Evolutionary conservation across 352 stramenopile species (phyloP).

Genomic region (Globisporangium recalcitrans): DNA sequence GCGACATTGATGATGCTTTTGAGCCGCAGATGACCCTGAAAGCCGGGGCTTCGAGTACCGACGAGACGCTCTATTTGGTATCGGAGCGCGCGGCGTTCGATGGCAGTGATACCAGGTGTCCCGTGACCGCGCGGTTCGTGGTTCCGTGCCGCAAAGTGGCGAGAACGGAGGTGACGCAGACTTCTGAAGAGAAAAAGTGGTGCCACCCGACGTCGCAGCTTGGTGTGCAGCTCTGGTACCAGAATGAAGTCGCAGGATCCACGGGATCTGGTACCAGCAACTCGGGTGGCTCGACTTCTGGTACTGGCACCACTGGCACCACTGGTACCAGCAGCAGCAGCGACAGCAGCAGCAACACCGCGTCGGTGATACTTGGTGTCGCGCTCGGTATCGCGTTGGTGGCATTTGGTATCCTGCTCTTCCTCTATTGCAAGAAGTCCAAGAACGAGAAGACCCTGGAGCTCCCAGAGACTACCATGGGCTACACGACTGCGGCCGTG

Average conservation of each 20-base stretch:
- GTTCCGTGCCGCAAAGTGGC: constrained; percentile 22
- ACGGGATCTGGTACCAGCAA: background rate
- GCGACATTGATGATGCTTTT: constrained; percentile 28
- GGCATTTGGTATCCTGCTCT: constrained; percentile 16
- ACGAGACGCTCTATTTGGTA: constrained; percentile 23
- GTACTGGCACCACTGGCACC: background rate
- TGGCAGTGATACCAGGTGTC: constrained; percentile 21
- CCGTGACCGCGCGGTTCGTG: constrained; percentile 25
- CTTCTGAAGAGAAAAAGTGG: constrained; percentile 24
- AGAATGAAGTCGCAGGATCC: constrained; percentile 6
- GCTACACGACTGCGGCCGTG: background rate
- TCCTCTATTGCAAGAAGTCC: constrained; percentile 17
- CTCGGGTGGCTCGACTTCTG: background rate
- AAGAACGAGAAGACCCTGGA: constrained; percentile 26
- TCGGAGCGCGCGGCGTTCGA: constrained; percentile 11
- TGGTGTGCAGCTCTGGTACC: constrained; percentile 25
- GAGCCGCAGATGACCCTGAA: constrained; percentile 29
- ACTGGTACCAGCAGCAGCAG: background rate
- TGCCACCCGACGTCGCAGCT: constrained; percentile 27
- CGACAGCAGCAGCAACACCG: constrained; percentile 13
- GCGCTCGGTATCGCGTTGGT: constrained; percentile 22
- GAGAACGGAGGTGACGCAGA: constrained; percentile 4
- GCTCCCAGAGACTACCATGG: constrained; percentile 15
- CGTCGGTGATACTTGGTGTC: constrained; percentile 20
- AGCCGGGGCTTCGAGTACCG: background rate